phyloP scores from a whole-genome alignment of 169 alveolate species.

The Ichthyophthirius multifiliis region DNA sequence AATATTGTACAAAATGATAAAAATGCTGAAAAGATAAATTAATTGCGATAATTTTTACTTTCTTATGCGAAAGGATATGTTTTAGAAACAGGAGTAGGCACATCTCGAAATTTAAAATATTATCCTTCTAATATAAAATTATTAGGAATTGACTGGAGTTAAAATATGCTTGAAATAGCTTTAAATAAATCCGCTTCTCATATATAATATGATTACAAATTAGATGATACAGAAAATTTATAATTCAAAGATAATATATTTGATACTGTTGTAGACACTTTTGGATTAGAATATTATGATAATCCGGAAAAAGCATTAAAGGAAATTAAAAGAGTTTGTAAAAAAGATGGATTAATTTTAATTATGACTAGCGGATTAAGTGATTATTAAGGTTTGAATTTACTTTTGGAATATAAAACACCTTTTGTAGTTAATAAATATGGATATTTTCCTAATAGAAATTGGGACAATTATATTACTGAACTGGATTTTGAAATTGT shows the following conservation, averaged over 20 bases:
- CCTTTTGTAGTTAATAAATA: not conserved
- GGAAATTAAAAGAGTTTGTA: conserved; percentile 50
- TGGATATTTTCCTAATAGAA: conserved; percentile 35
- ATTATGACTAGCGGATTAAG: conserved; percentile 38
- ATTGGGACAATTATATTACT: conserved; percentile 26
- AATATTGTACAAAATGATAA: not conserved
- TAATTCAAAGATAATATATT: conserved; percentile 29
- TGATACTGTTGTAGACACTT: conserved; percentile 47
- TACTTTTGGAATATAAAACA: conserved; percentile 17
- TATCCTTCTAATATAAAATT: conserved; percentile 21
- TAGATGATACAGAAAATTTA: conserved; percentile 36
- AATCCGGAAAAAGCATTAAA: conserved; percentile 27
- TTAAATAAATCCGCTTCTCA: not conserved
- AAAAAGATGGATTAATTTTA: conserved; percentile 42
- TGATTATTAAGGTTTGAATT: conserved; percentile 12
- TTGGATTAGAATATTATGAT: conserved; percentile 45
- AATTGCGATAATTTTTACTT: conserved; percentile 22
- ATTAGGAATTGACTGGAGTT: conserved; percentile 46
- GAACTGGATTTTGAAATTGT: conserved; percentile 14
- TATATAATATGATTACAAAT: not conserved
- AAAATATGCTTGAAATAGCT: conserved; percentile 31
- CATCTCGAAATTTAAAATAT: conserved; percentile 29
- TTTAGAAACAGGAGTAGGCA: conserved; percentile 46
- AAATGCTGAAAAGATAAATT: not conserved
- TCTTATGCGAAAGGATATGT: conserved; percentile 34